Base-by-base conservation (phyloP, 768 basidiomycete genomes). In the Royoungia palumana region DNA sequence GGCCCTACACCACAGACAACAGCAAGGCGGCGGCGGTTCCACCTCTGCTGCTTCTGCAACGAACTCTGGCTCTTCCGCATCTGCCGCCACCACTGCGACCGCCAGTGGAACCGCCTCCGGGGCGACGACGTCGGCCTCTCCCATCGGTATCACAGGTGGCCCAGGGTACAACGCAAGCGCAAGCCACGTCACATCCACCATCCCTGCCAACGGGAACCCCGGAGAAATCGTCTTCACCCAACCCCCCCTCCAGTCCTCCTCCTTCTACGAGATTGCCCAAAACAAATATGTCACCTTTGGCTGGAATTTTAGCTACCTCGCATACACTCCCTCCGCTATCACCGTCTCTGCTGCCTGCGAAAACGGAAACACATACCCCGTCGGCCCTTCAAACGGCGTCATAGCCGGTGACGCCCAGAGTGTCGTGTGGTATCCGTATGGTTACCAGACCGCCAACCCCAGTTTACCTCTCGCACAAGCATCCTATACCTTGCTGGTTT, bases 281-380 rank as follows among this genome's bases (percentile, higher is more conserved):
- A 66, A 72, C 6, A 73, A 80, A 57, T 72, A 64, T 50, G 74
- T 87, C 57, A 86, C 82, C 24, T 82, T 87, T 64, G 86, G 78
- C n/a, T 87, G 85, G 86, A 87, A 84, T 62, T 75, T 82, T 56
- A 82, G 79, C n/a, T 69, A 74, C 54, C 65, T 87, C 13, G 72
- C 74, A 49, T 66, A 72, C 48, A 71, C 70, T 0, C 86, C 86
- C 3, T 67, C 70, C 11, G 59, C 70, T 46, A 69, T 87, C 47
- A 87, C 85, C 13, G 70, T 87, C 41, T 75, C 78, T 41, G 85
- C 86, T 38, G 74, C 79, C 44, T 83, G 83, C 59, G 75, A 77
- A 13, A 87, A 86, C 59, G 82, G 82, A 5, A 78, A 80, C 65
- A 85, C 84, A 17, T 87, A 84, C 59, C 77, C 81, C 1, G 73